Conservation (phyloP, 441 rosid species). For the Melianthus villosus region DNA sequence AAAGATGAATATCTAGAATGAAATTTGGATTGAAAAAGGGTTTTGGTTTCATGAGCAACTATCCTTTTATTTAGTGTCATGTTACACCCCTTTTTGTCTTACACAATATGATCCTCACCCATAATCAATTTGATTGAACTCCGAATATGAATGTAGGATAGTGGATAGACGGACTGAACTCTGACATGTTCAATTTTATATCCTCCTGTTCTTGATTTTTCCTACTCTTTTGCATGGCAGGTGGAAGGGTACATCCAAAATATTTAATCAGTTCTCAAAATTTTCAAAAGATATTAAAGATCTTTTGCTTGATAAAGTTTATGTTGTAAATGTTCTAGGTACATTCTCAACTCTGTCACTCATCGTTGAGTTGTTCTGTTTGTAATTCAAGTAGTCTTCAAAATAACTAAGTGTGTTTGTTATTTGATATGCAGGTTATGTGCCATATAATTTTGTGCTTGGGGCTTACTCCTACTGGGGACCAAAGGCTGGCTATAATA, state of each 20-base stretch:
- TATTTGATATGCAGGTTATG: conserved; percentile 37
- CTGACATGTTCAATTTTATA: too few relatives aligned
- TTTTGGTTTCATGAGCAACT: too few relatives aligned
- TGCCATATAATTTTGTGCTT: conserved; percentile 71
- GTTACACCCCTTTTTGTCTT: too few relatives aligned
- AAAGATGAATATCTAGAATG: too few relatives aligned
- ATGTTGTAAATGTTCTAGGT: conserved; percentile 75
- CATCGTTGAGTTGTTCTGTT: too few relatives aligned
- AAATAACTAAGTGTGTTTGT: neutral
- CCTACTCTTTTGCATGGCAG: conserved; percentile 15
- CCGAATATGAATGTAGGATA: too few relatives aligned
- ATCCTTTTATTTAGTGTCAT: too few relatives aligned
- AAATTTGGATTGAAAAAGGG: too few relatives aligned
- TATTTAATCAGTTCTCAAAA: conserved; percentile 31
- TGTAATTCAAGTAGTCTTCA: neutral
- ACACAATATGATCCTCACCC: too few relatives aligned
- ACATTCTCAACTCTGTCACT: conserved; percentile 11
- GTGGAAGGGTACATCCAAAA: conserved; percentile 13
- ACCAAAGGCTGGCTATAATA: conserved; percentile 80
- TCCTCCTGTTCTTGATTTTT: conserved; percentile 2
- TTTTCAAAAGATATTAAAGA: conserved; percentile 46
- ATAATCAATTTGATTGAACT: too few relatives aligned
- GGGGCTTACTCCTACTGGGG: conserved; percentile 98
- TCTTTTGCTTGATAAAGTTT: conserved; percentile 57
- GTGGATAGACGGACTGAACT: too few relatives aligned